These are phyloP conservation scores for Hypomontagnella submonticulosa DNA, from an alignment of 495 filamentous ascomycete species.

Conservation along the genomic window DNA sequence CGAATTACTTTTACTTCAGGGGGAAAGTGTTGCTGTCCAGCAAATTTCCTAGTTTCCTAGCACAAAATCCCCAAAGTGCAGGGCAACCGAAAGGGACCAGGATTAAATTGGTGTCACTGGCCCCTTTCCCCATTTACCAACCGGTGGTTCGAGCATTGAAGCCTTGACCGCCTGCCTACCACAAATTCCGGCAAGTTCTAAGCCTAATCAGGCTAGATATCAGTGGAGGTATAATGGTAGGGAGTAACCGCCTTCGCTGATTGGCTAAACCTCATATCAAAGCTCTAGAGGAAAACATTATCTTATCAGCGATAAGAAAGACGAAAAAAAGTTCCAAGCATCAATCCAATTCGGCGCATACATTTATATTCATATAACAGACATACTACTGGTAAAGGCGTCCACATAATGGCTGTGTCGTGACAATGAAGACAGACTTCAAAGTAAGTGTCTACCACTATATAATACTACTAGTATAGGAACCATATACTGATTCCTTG, in stretches of 20 bases:
- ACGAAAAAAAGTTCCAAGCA: slow-evolving; percentile 44
- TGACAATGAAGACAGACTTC: slow-evolving; percentile 94
- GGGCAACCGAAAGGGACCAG: slow-evolving; percentile 40
- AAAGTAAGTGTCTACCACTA: slow-evolving; percentile 67
- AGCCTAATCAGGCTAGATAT: slow-evolving; percentile 23
- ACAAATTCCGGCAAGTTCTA: slow-evolving; percentile 14
- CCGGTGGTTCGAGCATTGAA: slow-evolving; percentile 40
- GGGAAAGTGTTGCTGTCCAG: slow-evolving; percentile 42
- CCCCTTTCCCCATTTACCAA: slow-evolving; percentile 36
- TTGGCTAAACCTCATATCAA: slow-evolving; percentile 20
- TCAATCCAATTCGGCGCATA: slow-evolving; percentile 31
- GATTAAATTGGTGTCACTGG: slow-evolving; percentile 40
- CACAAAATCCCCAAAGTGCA: slow-evolving; percentile 36
- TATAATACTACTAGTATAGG: not conserved
- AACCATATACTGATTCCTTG: slow-evolving; percentile 22
- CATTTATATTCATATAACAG: slow-evolving; percentile 4
- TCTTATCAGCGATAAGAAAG: slow-evolving; percentile 49
- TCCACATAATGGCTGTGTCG: slow-evolving; percentile 34
- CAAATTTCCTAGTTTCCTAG: slow-evolving; percentile 35
- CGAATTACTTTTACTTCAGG: slow-evolving; percentile 24
- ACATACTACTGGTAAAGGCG: slow-evolving; percentile 1
- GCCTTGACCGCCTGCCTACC: slow-evolving; percentile 44
- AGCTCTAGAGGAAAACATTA: slow-evolving; percentile 18
- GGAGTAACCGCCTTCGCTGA: slow-evolving; percentile 4
- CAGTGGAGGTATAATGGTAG: slow-evolving; percentile 17